phyloP scores from a whole-genome alignment of 148 eudicot genomes.

The Polygonum maritimum region DNA sequence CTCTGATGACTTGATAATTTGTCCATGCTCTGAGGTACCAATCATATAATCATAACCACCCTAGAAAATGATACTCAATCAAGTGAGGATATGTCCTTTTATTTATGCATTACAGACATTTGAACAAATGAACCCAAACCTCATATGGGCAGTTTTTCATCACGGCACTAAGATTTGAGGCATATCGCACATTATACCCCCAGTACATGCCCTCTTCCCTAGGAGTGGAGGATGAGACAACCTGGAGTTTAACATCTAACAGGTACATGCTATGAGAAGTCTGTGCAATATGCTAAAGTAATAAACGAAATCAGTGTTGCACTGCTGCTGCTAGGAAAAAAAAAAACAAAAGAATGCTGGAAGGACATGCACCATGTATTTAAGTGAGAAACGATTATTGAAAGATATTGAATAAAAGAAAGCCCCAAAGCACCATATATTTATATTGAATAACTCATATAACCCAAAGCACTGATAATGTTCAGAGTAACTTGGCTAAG shows the following conservation, averaged over 20 bases:
- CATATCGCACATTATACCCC: conserved; percentile 97
- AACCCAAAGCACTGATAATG: not conserved
- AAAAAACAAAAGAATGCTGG: not conserved
- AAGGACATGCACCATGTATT: not conserved
- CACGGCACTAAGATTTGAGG: conserved; percentile 77
- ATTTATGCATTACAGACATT: not conserved
- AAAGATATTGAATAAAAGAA: not conserved
- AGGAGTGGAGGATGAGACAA: conserved; percentile 68
- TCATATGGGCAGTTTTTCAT: conserved; percentile 56
- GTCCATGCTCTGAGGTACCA: conserved; percentile 99
- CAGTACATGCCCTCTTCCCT: conserved; percentile 71
- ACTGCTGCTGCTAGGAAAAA: not conserved
- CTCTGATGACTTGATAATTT: conserved; percentile 60
- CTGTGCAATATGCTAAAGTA: not conserved
- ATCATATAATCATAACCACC: conserved; percentile 90
- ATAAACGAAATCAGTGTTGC: not conserved
- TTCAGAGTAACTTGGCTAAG: not conserved
- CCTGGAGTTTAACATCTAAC: conserved; percentile 41
- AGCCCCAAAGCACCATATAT: too few relatives aligned
- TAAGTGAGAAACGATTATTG: not conserved
- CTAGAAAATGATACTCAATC: conserved; percentile 24
- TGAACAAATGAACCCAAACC: conserved; percentile 50
- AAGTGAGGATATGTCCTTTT: not conserved
- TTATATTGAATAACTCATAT: not conserved
- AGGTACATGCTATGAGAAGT: conserved; percentile 15